These are phyloP conservation scores for Coelastrella sp. DNA, from an alignment of 139 green algal genomes.

Conservation along the genomic window DNA sequence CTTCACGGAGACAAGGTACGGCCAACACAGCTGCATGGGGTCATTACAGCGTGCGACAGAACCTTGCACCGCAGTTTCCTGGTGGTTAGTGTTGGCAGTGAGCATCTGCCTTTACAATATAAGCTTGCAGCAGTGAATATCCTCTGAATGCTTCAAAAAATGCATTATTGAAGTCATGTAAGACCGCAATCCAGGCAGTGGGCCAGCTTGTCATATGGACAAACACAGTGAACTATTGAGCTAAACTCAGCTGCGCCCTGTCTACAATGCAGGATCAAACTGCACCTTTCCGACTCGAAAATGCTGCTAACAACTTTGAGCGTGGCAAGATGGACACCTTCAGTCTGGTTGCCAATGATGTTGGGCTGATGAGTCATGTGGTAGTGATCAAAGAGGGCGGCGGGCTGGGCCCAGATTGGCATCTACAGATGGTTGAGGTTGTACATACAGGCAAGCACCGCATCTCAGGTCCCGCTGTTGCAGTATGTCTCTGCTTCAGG, in stretches of 20 bases:
- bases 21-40: too few relatives aligned
- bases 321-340: slow-evolving; percentile 67
- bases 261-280: slow-evolving; percentile 50
- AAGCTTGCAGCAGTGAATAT: too few relatives aligned
- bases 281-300: slow-evolving; percentile 58
- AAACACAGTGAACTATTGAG: too few relatives aligned
- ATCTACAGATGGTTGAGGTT: slow-evolving; percentile 65
- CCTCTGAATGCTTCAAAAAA: too few relatives aligned
- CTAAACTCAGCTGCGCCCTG: background rate
- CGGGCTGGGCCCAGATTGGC: slow-evolving; percentile 62
- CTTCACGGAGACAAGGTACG: slow-evolving; percentile 64
- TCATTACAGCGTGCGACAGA: too few relatives aligned
- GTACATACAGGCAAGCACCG: slow-evolving; percentile 53
- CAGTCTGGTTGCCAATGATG: slow-evolving; percentile 56
- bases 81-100: too few relatives aligned
- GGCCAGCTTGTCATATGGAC: too few relatives aligned
- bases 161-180: too few relatives aligned
- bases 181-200: too few relatives aligned
- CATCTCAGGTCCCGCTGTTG: background rate
- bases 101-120: too few relatives aligned
- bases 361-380: slow-evolving; percentile 61
- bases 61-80: too few relatives aligned
- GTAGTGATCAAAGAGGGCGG: slow-evolving; percentile 59
- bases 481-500: background rate
- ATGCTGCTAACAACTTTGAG: slow-evolving; percentile 66